Evolutionary conservation across 1,139 yeast species (phyloP).

Genomic region (Williopsis jadinii): DNA sequence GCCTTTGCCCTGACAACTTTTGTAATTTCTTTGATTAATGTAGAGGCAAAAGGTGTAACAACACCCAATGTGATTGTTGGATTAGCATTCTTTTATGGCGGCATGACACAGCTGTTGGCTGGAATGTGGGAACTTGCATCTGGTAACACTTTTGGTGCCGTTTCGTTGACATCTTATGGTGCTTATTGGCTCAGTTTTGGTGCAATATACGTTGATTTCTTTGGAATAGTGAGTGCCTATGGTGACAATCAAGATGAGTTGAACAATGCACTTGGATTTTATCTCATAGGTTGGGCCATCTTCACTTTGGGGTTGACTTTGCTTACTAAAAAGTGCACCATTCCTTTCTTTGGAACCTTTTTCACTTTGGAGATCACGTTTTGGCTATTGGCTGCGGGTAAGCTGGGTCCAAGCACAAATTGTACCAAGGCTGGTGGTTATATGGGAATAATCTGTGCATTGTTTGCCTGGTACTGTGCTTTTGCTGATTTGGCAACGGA

Average conservation of each 20-base stretch:
- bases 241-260: slow-evolving; percentile 31
- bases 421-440: slow-evolving; percentile 70
- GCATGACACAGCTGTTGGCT: slow-evolving; percentile 61
- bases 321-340: slow-evolving; percentile 72
- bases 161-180: slow-evolving; percentile 75
- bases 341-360: slow-evolving; percentile 66
- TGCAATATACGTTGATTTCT: slow-evolving; percentile 64
- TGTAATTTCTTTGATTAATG: slow-evolving; percentile 61
- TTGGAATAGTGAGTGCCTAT: slow-evolving; percentile 59
- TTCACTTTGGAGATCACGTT: slow-evolving; percentile 59
- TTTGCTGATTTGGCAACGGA: slow-evolving; percentile 80
- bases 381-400: slow-evolving; percentile 46
- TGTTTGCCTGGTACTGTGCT: slow-evolving; percentile 84
- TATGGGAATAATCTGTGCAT: slow-evolving; percentile 71
- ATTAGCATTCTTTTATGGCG: slow-evolving; percentile 64
- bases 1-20: slow-evolving; percentile 85
- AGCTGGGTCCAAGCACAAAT: slow-evolving; percentile 27
- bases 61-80: slow-evolving; percentile 49
- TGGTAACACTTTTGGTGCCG: slow-evolving; percentile 89
- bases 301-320: slow-evolving; percentile 64
- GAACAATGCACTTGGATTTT: slow-evolving; percentile 63
- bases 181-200: slow-evolving; percentile 85
- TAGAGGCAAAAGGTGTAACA: slow-evolving; percentile 52
- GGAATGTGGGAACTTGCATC: slow-evolving; percentile 70
- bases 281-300: slow-evolving; percentile 70